A percentile compares a stretch with the other conserved stretches of the same genome.
Evolutionary conservation across 768 basidiomycete genomes (phyloP).

Genomic region (Kwoniella pini): DNA sequence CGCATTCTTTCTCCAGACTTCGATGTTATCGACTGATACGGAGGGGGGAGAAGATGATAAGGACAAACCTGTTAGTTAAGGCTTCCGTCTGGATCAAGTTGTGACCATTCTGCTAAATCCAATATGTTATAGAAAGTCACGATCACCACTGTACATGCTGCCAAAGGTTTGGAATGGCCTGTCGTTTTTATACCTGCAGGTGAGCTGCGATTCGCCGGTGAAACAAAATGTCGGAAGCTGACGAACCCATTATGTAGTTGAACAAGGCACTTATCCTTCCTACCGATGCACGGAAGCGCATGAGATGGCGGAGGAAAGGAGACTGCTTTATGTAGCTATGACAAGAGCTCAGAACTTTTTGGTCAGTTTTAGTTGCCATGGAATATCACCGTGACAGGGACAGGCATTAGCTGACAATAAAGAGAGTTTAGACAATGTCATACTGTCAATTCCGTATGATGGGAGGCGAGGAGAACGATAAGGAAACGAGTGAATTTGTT

Average conservation of each 20-base stretch:
- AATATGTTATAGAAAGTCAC: conserved; percentile 70
- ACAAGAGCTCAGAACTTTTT: conserved; percentile 77
- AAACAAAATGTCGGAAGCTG: background rate
- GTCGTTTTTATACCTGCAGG: conserved; percentile 65
- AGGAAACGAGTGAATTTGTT: conserved; percentile 65
- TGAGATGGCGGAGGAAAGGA: conserved; percentile 78
- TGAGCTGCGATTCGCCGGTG: conserved; percentile 14
- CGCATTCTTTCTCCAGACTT: conserved; percentile 72
- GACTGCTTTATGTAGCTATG: conserved; percentile 83
- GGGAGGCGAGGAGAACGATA: conserved; percentile 61
- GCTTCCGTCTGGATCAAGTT: background rate
- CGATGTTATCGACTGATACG: conserved; percentile 78
- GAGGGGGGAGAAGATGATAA: conserved; percentile 62
- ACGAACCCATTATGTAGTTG: conserved; percentile 58
- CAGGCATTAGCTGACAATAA: background rate
- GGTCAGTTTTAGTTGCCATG: conserved; percentile 40
- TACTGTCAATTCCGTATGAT: conserved; percentile 49
- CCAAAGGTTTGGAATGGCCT: conserved; percentile 91
- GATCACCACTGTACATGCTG: conserved; percentile 81
- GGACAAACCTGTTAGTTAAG: conserved; percentile 26
- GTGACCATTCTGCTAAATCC: background rate
- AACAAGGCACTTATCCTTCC: conserved; percentile 73
- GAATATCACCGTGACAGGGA: background rate
- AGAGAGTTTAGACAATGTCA: conserved; percentile 36
- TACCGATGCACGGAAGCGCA: conserved; percentile 62